phyloP scores from a whole-genome alignment of 1,139 yeast species.

The Tardiomyces depauwii region DNA sequence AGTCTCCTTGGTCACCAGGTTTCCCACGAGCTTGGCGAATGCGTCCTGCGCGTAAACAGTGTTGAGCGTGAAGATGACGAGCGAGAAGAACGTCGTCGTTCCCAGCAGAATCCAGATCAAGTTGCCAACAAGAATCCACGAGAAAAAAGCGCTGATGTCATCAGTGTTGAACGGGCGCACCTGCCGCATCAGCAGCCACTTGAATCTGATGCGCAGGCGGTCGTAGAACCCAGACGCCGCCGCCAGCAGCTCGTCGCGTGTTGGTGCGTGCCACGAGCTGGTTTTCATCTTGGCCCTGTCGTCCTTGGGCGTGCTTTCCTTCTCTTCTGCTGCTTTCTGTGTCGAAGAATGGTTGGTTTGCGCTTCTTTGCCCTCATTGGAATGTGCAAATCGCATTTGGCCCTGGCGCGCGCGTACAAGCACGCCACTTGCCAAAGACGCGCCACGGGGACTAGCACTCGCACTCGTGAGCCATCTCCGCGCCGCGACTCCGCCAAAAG shows the following conservation, averaged over 20 bases:
- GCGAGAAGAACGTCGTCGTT: constrained; percentile 81
- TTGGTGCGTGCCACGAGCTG: constrained; percentile 3
- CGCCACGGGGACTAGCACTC: no score
- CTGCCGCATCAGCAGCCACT: constrained; percentile 57
- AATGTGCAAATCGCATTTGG: no score
- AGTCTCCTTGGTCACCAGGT: constrained; percentile 70
- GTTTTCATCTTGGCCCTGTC: background rate
- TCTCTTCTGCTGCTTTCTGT: background rate
- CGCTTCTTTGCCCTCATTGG: no score
- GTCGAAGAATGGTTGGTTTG: background rate
- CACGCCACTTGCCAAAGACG: no score
- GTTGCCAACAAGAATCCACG: constrained; percentile 87
- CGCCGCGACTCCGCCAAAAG: no score
- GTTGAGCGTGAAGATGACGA: constrained; percentile 66
- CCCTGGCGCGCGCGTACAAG: no score
- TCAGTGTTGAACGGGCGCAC: constrained; percentile 74
- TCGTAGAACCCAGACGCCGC: constrained; percentile 40
- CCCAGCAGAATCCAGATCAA: constrained; percentile 66
- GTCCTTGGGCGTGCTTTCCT: background rate
- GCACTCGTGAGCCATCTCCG: no score
- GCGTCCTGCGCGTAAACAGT: constrained; percentile 87
- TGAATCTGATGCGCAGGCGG: constrained; percentile 44
- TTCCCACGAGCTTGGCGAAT: constrained; percentile 73
- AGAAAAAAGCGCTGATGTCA: constrained; percentile 78
- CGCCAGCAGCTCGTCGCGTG: constrained; percentile 41